Percentiles rank a stretch among this genome's conserved stretches.
phyloP scores from a whole-genome alignment of 2,329 filamentous ascomycete genomes.

The Beauveria caledonica region DNA sequence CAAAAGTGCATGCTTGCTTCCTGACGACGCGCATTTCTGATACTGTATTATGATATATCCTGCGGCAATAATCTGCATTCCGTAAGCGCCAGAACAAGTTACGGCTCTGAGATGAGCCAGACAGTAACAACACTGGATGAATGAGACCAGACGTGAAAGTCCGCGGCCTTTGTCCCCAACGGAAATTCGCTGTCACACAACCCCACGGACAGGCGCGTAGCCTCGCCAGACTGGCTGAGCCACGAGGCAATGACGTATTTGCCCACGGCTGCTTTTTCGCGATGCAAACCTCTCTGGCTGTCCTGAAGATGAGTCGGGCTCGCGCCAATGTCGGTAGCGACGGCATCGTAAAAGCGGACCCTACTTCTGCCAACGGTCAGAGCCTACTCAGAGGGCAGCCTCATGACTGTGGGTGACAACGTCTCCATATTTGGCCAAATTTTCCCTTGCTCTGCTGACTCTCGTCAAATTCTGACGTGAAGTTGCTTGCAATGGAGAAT shows the following conservation, averaged over 20 bases:
- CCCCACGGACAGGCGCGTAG: constrained; percentile 1
- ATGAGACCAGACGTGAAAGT: neutral
- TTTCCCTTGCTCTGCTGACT: neutral
- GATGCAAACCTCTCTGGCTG: neutral
- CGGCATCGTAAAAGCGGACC: constrained; percentile 10
- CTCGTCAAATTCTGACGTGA: neutral
- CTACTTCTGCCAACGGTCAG: neutral
- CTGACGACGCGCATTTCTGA: neutral
- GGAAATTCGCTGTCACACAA: neutral
- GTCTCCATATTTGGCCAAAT: constrained; percentile 8
- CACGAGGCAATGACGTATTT: constrained; percentile 6
- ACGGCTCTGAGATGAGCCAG: constrained; percentile 6
- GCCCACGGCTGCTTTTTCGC: neutral
- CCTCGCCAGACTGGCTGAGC: neutral
- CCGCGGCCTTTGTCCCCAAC: neutral
- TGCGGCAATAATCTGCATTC: neutral
- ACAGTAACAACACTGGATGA: constrained; percentile 6
- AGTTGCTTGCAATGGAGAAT: neutral
- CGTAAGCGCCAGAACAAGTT: neutral
- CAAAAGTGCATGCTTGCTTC: neutral
- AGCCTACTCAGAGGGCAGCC: neutral
- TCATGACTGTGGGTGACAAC: neutral
- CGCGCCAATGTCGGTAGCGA: constrained; percentile 9
- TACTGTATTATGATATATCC: neutral
- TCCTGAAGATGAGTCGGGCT: constrained; percentile 4